These are phyloP conservation scores for Picochlorum sp. DNA, from an alignment of 139 green algal species.

Conservation along the genomic window DNA sequence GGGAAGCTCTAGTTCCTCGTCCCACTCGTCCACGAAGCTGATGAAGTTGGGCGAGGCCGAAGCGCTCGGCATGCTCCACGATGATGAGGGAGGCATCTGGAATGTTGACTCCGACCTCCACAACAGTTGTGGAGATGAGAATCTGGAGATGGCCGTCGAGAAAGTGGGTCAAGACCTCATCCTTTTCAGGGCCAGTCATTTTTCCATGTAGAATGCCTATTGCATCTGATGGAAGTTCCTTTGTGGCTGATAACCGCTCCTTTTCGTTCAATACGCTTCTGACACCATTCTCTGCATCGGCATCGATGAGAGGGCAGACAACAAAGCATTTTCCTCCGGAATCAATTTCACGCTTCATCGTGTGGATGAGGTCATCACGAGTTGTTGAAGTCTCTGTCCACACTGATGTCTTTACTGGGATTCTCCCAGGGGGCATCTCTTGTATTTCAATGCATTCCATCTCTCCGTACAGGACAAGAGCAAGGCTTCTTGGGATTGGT, in stretches of 20 bases:
- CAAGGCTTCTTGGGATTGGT: constrained; percentile 89
- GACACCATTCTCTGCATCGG: constrained; percentile 10
- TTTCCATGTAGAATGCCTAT: constrained; percentile 62
- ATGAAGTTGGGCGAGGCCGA: constrained; percentile 90
- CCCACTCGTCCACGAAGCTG: constrained; percentile 84
- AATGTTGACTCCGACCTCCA: constrained; percentile 90
- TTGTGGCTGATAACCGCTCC: constrained; percentile 26
- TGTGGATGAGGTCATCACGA: constrained; percentile 28
- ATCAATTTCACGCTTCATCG: constrained; percentile 47
- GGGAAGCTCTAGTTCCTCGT: constrained; percentile 27
- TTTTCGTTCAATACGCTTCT: constrained; percentile 33
- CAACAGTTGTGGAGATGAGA: constrained; percentile 76
- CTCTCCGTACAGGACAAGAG: constrained; percentile 63
- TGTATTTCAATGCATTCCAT: constrained; percentile 46
- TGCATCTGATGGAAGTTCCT: constrained; percentile 30
- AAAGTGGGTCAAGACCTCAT: constrained; percentile 43
- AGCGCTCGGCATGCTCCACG: constrained; percentile 87
- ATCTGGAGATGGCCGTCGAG: constrained; percentile 47
- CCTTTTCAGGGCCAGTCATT: constrained; percentile 63
- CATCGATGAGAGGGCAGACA: constrained; percentile 50
- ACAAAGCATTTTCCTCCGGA: constrained; percentile 39
- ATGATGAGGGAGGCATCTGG: constrained; percentile 81
- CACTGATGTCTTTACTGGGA: constrained; percentile 38
- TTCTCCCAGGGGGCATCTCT: constrained; percentile 59
- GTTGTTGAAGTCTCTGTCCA: constrained; percentile 29